A percentile compares a stretch with the other conserved stretches of the same genome.
Conservation (phyloP, 2,329 filamentous ascomycete species). For the Xylogone sp. region DNA sequence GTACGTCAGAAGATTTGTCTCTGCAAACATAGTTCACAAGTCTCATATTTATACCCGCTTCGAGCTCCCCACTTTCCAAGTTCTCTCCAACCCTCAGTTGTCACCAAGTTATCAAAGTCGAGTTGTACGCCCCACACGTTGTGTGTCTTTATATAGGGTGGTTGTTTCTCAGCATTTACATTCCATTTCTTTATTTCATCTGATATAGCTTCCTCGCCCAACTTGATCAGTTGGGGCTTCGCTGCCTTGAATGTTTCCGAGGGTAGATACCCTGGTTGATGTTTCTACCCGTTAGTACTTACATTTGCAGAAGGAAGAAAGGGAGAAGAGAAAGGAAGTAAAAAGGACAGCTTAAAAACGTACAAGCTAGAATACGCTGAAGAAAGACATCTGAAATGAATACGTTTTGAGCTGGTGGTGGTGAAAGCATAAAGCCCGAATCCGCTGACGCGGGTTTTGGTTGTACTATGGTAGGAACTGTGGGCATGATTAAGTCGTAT, state of each 20-base stretch:
- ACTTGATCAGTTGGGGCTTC: constrained; percentile 3
- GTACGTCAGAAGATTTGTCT: too few relatives aligned
- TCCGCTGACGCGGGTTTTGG: too few relatives aligned
- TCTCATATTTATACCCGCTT: constrained; percentile 7
- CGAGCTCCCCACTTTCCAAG: constrained; percentile 5
- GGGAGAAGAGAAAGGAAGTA: too few relatives aligned
- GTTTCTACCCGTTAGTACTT: too few relatives aligned
- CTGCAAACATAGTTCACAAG: too few relatives aligned
- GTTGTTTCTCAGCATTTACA: constrained; percentile 53
- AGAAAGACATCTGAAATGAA: constrained; percentile 1
- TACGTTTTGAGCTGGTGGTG: constrained; percentile 2
- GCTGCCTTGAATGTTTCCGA: not conserved
- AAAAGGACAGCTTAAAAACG: too few relatives aligned
- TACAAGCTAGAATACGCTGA: constrained; percentile 3
- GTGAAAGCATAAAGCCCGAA: constrained; percentile 4
- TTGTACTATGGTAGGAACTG: too few relatives aligned
- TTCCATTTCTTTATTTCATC: constrained; percentile 3
- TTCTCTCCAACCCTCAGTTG: constrained; percentile 7
- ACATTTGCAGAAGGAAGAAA: too few relatives aligned
- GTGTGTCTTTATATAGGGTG: constrained; percentile 23
- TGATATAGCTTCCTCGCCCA: constrained; percentile 6
- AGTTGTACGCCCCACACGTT: constrained; percentile 7
- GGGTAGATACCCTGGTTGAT: constrained; percentile 4
- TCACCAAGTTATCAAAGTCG: constrained; percentile 4
- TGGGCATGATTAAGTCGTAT: too few relatives aligned